A percentile compares a stretch with the other conserved stretches of the same genome.
Evolutionary conservation across 352 stramenopile genomes (phyloP).

Genomic region (Phytophthora capsici): DNA sequence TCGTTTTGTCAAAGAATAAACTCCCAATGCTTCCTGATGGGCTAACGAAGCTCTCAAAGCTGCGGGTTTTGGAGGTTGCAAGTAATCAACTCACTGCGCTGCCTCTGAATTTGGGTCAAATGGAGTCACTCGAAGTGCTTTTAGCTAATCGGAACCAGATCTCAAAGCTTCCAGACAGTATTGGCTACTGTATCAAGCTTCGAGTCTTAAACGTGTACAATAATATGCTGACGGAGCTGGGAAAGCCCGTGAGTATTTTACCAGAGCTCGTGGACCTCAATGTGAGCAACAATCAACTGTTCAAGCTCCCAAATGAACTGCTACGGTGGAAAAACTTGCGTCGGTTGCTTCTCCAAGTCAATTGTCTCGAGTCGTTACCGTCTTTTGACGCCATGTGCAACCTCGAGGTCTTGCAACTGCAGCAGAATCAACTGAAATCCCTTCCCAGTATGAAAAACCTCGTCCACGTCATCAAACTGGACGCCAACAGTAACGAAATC

Average conservation of each 20-base stretch:
- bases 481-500: constrained; percentile 80
- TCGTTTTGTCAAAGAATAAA: constrained; percentile 73
- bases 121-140: constrained; percentile 62
- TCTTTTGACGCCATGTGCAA: constrained; percentile 56
- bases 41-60: constrained; percentile 51
- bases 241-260: constrained; percentile 52
- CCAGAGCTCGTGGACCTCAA: constrained; percentile 76
- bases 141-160: constrained; percentile 66
- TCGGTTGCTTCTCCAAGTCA: constrained; percentile 64
- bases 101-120: constrained; percentile 52
- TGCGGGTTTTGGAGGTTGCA: constrained; percentile 58
- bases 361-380: constrained; percentile 53
- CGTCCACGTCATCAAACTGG: constrained; percentile 73
- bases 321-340: constrained; percentile 64
- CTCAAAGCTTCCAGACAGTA: constrained; percentile 48
- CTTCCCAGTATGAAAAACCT: constrained; percentile 73
- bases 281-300: constrained; percentile 66
- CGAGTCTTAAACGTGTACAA: constrained; percentile 81
- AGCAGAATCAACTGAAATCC: constrained; percentile 66
- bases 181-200: constrained; percentile 58
- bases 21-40: constrained; percentile 53
- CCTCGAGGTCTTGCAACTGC: constrained; percentile 64
- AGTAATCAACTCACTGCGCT: constrained; percentile 66
- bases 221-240: constrained; percentile 67
- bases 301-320: constrained; percentile 42